Evolutionary conservation across 2,329 filamentous ascomycete species (phyloP).

Genomic region (Ceratocystis alfenasii): DNA sequence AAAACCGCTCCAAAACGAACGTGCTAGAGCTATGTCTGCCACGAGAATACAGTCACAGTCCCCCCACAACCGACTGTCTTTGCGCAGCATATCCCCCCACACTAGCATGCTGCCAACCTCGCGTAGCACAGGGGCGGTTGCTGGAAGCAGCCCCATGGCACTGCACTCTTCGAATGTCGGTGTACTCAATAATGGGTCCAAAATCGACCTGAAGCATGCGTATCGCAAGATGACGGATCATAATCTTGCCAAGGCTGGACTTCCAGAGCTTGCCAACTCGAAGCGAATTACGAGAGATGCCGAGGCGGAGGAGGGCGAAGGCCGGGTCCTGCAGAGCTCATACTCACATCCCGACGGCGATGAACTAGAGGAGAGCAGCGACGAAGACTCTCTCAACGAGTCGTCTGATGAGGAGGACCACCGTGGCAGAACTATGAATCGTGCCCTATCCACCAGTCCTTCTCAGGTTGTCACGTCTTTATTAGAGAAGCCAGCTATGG

Average conservation of each 20-base stretch:
- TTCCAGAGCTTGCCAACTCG: constrained; percentile 49
- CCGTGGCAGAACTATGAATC: constrained; percentile 47
- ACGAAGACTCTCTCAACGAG: constrained; percentile 45
- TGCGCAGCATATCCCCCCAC: constrained; percentile 35
- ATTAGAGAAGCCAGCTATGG: not conserved
- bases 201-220: constrained; percentile 56
- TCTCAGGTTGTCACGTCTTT: constrained; percentile 12
- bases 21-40: constrained; percentile 25
- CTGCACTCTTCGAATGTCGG: constrained; percentile 30
- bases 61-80: constrained; percentile 36
- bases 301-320: constrained; percentile 34
- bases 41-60: constrained; percentile 41
- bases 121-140: constrained; percentile 28
- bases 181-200: constrained; percentile 47
- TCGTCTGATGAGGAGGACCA: constrained; percentile 57
- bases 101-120: constrained; percentile 25
- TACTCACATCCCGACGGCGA: constrained; percentile 54
- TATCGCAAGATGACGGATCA: constrained; percentile 63
- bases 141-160: constrained; percentile 23
- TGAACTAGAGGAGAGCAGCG: constrained; percentile 50
- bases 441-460: constrained; percentile 23
- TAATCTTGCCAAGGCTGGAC: constrained; percentile 48
- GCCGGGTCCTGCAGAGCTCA: constrained; percentile 54
- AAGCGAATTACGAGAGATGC: constrained; percentile 33
- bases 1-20: constrained; percentile 32